phyloP scores from a whole-genome alignment of 2,329 filamentous ascomycete genomes.

The Arthrobotrys conoides region DNA sequence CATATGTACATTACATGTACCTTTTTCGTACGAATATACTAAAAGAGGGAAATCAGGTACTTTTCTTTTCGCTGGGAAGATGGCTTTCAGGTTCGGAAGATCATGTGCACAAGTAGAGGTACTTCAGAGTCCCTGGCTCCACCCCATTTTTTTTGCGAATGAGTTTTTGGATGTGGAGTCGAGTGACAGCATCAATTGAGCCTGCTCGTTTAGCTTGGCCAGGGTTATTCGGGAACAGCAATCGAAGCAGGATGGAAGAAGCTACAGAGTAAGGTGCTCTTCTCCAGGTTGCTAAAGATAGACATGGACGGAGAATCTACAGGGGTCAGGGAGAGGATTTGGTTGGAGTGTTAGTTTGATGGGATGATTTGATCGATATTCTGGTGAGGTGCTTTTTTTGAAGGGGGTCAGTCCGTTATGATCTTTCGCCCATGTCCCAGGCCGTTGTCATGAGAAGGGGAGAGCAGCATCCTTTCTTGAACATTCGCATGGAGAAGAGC shows the following conservation, averaged over 20 bases:
- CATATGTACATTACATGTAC: background rate
- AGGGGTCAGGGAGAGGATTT: slow-evolving; percentile 23
- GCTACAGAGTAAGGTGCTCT: slow-evolving; percentile 49
- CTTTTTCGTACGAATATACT: slow-evolving; percentile 49
- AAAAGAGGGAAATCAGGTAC: slow-evolving; percentile 23
- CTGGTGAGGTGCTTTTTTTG: slow-evolving; percentile 35
- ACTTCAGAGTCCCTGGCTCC: slow-evolving; percentile 50
- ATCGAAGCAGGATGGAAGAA: slow-evolving; percentile 58
- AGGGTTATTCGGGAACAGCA: slow-evolving; percentile 58
- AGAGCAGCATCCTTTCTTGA: slow-evolving; percentile 56
- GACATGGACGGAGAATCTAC: slow-evolving; percentile 34
- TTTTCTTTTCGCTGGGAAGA: background rate
- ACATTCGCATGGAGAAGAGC: slow-evolving; percentile 44
- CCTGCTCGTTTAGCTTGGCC: slow-evolving; percentile 52
- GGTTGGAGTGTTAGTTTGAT: slow-evolving; percentile 29
- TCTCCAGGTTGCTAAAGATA: slow-evolving; percentile 59
- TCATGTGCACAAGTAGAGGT: slow-evolving; percentile 53
- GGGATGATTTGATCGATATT: slow-evolving; percentile 51
- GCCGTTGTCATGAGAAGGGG: slow-evolving; percentile 34
- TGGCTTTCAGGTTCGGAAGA: slow-evolving; percentile 24
- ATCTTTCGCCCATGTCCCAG: slow-evolving; percentile 45
- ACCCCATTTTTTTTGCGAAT: slow-evolving; percentile 43
- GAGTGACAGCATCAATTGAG: slow-evolving; percentile 57
- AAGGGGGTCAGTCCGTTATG: slow-evolving; percentile 31
- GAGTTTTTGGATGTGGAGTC: slow-evolving; percentile 36